Conservation (phyloP, 306 rosid species). For the Rosa persica region DNA sequence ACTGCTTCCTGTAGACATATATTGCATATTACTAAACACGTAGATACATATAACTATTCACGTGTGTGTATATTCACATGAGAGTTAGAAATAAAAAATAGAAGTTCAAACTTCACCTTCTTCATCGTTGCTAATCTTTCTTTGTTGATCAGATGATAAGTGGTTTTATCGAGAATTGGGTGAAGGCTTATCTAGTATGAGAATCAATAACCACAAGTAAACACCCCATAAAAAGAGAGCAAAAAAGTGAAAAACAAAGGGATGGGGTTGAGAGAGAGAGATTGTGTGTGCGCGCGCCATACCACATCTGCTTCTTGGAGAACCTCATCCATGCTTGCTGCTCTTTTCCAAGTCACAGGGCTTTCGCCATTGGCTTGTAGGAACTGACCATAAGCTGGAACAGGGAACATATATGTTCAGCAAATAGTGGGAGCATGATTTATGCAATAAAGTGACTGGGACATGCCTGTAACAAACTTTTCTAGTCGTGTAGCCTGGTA, state of each 20-base stretch:
- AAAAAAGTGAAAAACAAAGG: not conserved
- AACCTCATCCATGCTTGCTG: constrained; percentile 89
- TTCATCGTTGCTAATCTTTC: constrained; percentile 82
- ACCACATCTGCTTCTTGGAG: constrained; percentile 93
- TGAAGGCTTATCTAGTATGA: constrained; percentile 91
- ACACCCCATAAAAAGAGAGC: constrained; percentile 14
- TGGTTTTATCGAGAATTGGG: constrained; percentile 89
- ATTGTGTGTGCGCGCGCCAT: not conserved
- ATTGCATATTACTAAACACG: constrained; percentile 8
- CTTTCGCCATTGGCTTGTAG: constrained; percentile 81
- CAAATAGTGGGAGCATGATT: not conserved
- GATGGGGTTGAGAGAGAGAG: not conserved
- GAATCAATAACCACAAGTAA: constrained; percentile 10
- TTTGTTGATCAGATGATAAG: constrained; percentile 94
- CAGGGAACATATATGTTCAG: constrained; percentile 25
- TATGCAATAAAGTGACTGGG: constrained; percentile 13
- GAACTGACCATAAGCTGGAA: constrained; percentile 85
- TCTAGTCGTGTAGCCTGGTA: constrained; percentile 92
- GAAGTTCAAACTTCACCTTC: constrained; percentile 54
- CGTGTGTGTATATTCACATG: not conserved
- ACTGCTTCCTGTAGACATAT: constrained; percentile 72
- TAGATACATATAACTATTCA: not conserved
- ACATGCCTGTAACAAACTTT: constrained; percentile 94
- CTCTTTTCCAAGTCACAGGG: constrained; percentile 96
- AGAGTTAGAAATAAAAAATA: constrained; percentile 8